Evolutionary conservation across 352 stramenopile species (phyloP).

Genomic region (Pythium dissimile): DNA sequence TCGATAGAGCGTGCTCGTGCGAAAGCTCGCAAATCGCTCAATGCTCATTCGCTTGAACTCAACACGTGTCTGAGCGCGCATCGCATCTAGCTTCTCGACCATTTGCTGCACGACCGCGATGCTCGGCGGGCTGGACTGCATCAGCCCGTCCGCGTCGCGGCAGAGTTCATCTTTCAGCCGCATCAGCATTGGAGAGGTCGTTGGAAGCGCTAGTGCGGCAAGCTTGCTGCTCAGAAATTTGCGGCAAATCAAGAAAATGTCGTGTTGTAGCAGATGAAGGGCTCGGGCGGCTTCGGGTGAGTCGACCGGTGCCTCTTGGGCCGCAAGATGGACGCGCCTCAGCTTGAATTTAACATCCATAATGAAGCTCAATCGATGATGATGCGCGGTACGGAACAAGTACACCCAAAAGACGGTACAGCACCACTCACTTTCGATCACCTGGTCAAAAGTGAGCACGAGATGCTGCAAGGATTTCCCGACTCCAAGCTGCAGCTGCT

Average conservation of each 20-base stretch:
- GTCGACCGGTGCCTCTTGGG: neutral
- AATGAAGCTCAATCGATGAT: constrained; percentile 57
- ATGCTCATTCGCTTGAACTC: constrained; percentile 50
- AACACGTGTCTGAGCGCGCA: constrained; percentile 29
- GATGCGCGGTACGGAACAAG: constrained; percentile 52
- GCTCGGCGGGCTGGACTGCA: neutral
- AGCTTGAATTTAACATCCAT: constrained; percentile 54
- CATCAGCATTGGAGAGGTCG: constrained; percentile 13
- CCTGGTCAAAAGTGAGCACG: constrained; percentile 41
- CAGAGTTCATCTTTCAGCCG: constrained; percentile 30
- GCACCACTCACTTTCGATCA: constrained; percentile 63
- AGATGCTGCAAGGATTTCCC: constrained; percentile 17
- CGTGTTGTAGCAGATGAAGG: constrained; percentile 5
- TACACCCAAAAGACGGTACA: constrained; percentile 73
- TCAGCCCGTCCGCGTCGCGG: constrained; percentile 16
- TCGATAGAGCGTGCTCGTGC: constrained; percentile 38
- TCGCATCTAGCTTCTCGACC: constrained; percentile 34
- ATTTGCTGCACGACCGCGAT: constrained; percentile 2
- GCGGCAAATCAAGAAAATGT: constrained; percentile 23
- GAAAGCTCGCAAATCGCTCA: constrained; percentile 47
- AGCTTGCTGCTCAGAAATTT: constrained; percentile 24
- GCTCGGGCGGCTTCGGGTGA: constrained; percentile 12
- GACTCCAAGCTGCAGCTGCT: constrained; percentile 7
- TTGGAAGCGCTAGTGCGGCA: constrained; percentile 20
- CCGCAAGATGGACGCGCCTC: constrained; percentile 27